Base-by-base conservation (phyloP, 192 early-diverging fungal genomes). In the Borealophlyctis nickersoniae region DNA sequence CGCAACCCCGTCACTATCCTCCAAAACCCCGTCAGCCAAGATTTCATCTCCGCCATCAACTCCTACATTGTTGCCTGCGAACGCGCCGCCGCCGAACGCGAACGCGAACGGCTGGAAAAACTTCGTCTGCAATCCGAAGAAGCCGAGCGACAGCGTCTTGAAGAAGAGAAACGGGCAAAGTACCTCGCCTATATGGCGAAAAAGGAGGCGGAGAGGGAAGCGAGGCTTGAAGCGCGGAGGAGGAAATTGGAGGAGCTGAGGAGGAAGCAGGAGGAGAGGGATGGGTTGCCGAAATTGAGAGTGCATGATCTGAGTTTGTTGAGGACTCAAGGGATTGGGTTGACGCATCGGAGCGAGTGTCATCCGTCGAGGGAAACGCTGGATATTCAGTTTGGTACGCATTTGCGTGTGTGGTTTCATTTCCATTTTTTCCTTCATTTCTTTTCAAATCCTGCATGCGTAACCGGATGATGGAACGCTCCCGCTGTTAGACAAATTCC, bases 361-460 rank as follows among this genome's bases (percentile, higher is more conserved):
- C 80, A 82, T 58, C 67, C 63, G 13, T 82, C 80, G 1, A 33
- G 80, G 14, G 80, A 82, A 36, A 69, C 72, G 4, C 53, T 81
- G 13, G 74, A 81, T 49, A 58, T 75, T 58, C 57, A 55, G 2
- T 34, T 68, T 4, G n/a, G 73, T 76, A 67, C 63, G 69, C 63
- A 16, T 36, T 30, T 35, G 3, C 30, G 24, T 49, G 0, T 55
- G 27, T 53, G 49, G 9, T 32, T 49, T 23, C 5, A 19, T 32
- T 19, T 31, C 32, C 9, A 13, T 58, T 32, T 58, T 34, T 19
- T 58, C 49, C 26, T 28, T 63, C 1, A 27, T 9, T 33, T 14
- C 23, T n/a, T 36, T 23, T 29, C 13, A 26, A 11, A 22, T 52
- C 31, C 36, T 22, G 26, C 11, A 22, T 16, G 19, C 11, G 11